Evolutionary conservation across 2,329 filamentous ascomycete species (phyloP).

Genomic region (Penicillium thymicola): DNA sequence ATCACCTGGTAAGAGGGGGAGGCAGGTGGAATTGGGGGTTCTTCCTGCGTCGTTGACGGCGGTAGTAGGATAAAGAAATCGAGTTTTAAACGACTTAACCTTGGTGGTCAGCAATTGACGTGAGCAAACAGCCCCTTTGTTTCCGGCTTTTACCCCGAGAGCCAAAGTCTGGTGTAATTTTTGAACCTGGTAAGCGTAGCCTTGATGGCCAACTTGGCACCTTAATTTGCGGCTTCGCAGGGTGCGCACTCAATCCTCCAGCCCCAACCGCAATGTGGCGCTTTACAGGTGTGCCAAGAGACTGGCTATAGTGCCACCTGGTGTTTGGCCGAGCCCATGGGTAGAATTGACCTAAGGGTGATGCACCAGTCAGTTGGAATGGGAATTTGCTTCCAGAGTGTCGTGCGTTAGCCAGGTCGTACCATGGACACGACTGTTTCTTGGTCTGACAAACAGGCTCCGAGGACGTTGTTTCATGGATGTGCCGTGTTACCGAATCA

Average conservation of each 20-base stretch:
- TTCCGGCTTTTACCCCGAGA: neutral
- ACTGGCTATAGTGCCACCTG: neutral
- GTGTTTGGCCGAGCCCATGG: neutral
- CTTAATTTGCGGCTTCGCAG: neutral
- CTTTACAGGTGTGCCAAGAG: neutral
- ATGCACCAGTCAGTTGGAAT: neutral
- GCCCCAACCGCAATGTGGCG: neutral
- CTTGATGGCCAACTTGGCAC: neutral
- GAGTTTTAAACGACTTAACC: neutral
- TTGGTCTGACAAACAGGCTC: neutral
- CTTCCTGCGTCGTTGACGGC: neutral
- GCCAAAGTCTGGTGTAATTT: neutral
- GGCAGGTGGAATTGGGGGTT: neutral
- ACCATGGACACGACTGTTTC: neutral
- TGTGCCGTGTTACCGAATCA: conserved; percentile 1
- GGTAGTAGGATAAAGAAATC: no score
- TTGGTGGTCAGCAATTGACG: neutral
- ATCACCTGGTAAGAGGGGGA: neutral
- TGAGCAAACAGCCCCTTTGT: neutral
- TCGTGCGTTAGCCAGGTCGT: neutral
- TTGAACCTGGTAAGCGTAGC: neutral
- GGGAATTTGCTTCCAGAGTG: neutral
- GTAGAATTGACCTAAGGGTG: neutral
- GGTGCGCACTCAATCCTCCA: neutral
- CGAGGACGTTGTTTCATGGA: neutral